Base-by-base conservation (phyloP, 805 yeast genomes). In the Wickerhamiella sorbophila region DNA sequence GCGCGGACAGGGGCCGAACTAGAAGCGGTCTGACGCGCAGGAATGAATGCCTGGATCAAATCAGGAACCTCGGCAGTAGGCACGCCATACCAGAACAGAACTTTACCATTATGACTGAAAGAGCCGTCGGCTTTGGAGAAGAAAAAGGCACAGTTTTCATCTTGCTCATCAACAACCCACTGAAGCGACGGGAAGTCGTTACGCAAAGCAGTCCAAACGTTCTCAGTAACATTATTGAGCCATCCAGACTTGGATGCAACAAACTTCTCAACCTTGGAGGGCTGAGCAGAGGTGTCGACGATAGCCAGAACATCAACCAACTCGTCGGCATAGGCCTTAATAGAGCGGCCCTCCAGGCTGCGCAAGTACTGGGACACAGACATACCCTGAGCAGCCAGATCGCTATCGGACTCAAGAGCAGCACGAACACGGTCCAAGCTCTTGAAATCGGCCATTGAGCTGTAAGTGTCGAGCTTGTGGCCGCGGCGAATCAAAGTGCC, bases 401-500 rank as follows among this genome's bases (percentile, higher is more conserved):
- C 85, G 3, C 78, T 72, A 58, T 85, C 95, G 61, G 85, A 73
- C 54, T 72, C 71, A 47, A 91, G 69, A 17, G 86, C 91, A 38
- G 70, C 59, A 63, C 94, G 74, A 52, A 91, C 72, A 41, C 75
- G 65, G 56, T 83, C 94, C 37, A 57, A 53, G 21, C 65, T 50
- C 36, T 39, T 34, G 59, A 87, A 81, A 48, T 82, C 88, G 31
- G 67, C 63, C 42, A 86, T 65, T 18, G 80, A 72, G 54, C 74
- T 71, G 59, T 85, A 76, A 29, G 59, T 47, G 44, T 79, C 61
- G 51, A 91, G 71, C 65, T 84, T 85, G 67, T 88, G 84, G 48
- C 99, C 99, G 63, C 98, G 78, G 72, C 98, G 81, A 55, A 91
- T 86, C 67, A 91, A 71, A 36, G 99, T 91, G 58, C 99, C 99